phyloP scores from a whole-genome alignment of 805 yeast species.

The Osmozyma mogii region DNA sequence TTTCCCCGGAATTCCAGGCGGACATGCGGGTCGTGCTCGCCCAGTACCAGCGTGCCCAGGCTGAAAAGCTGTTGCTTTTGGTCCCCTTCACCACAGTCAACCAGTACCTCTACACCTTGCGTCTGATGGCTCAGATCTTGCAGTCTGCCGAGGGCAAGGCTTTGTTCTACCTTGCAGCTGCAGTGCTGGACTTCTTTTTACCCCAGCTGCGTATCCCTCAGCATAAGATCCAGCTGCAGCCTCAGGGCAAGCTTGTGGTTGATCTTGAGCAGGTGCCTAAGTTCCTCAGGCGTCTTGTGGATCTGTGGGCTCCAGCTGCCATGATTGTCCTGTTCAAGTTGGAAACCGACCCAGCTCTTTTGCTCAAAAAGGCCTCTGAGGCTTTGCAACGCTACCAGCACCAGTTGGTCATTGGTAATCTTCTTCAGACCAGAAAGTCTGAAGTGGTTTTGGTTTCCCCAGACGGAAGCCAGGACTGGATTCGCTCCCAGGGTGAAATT shows the following conservation, averaged over 20 bases:
- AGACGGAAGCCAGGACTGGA: constrained; percentile 40
- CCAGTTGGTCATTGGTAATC: constrained; percentile 90
- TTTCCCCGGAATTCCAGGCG: constrained; percentile 51
- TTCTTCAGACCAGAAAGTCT: constrained; percentile 78
- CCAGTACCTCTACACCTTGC: constrained; percentile 82
- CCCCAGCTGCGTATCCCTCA: constrained; percentile 82
- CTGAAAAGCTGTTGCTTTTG: constrained; percentile 46
- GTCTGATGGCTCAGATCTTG: constrained; percentile 53
- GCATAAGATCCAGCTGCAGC: constrained; percentile 88
- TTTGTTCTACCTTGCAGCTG: constrained; percentile 88
- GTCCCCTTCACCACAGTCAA: constrained; percentile 93
- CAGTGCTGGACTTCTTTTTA: constrained; percentile 92
- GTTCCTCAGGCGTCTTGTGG: constrained; percentile 78
- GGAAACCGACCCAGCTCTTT: constrained; percentile 72
- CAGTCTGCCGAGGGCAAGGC: constrained; percentile 49
- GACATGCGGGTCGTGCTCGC: constrained; percentile 53
- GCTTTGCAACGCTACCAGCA: constrained; percentile 85
- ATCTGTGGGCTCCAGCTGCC: constrained; percentile 90
- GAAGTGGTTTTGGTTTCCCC: constrained; percentile 80
- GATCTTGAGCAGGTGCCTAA: constrained; percentile 95
- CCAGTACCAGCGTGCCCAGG: constrained; percentile 46
- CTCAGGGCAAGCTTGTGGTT: constrained; percentile 69
- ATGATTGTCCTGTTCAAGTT: constrained; percentile 92
- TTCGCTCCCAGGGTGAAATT: constrained; percentile 50
- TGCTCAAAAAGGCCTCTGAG: constrained; percentile 65